phyloP scores from a whole-genome alignment of 202 grass and related monocot species.

The Carex arenaria region DNA sequence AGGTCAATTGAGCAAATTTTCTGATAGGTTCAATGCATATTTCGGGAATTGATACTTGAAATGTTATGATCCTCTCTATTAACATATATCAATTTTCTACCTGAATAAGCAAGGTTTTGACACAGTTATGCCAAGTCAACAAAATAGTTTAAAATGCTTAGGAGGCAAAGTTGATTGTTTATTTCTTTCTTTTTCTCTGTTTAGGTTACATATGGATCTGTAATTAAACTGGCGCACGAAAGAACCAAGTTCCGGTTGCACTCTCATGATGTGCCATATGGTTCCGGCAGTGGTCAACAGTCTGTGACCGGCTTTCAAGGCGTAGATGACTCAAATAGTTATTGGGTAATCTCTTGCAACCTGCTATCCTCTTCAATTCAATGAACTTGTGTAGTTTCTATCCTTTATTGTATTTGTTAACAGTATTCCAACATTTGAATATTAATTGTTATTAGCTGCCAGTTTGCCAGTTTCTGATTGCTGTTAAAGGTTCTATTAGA shows the following conservation, averaged over 20 bases:
- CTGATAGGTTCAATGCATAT: not conserved
- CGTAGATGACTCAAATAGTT: conserved; percentile 81
- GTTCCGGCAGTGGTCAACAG: conserved; percentile 93
- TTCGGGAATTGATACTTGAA: not conserved
- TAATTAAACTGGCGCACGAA: conserved; percentile 81
- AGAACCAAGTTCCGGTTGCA: conserved; percentile 76
- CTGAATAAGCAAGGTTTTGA: not conserved
- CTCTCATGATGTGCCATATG: conserved; percentile 93
- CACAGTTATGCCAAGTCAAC: not conserved
- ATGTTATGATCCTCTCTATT: not conserved
- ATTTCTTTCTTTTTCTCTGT: conserved; percentile 11
- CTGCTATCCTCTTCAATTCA: not conserved
- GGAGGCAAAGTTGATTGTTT: not conserved
- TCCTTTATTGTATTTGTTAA: not conserved
- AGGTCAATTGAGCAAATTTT: not conserved
- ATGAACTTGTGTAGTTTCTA: not conserved
- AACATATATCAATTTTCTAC: not conserved
- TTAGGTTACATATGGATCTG: conserved; percentile 77
- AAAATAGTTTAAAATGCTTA: not conserved
- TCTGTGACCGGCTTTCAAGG: conserved; percentile 79
- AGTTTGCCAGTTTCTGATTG: not conserved
- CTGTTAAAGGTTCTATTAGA: not conserved
- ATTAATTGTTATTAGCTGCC: not conserved
- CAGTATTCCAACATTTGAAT: not conserved
- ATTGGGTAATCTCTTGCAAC: conserved; percentile 49